A percentile compares a stretch with the other conserved stretches of the same genome.
Conservation (phyloP, 768 basidiomycete genomes). For the Leccinum boreale region DNA sequence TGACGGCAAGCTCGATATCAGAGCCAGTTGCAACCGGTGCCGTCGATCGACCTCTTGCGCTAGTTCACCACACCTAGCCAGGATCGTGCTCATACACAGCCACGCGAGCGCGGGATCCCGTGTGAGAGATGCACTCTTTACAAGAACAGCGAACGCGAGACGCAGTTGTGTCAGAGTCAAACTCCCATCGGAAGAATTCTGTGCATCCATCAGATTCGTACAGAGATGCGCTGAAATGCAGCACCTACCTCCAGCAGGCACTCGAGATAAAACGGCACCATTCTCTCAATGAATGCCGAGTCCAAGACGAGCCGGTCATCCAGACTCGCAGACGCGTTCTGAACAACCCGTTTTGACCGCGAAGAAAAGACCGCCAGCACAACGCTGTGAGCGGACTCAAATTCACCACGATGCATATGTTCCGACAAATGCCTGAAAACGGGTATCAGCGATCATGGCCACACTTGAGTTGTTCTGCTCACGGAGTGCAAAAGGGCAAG, state of each 20-base stretch:
- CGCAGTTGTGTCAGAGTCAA: slow-evolving; percentile 65
- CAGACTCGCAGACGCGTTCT: slow-evolving; percentile 4
- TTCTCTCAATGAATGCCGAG: slow-evolving; percentile 44
- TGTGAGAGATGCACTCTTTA: slow-evolving; percentile 51
- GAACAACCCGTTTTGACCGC: slow-evolving; percentile 40
- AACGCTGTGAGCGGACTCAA: slow-evolving; percentile 84
- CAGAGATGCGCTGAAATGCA: not conserved
- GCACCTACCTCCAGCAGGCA: slow-evolving; percentile 65
- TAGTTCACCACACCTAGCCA: slow-evolving; percentile 41
- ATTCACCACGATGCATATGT: slow-evolving; percentile 64
- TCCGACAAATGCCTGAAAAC: slow-evolving; percentile 55
- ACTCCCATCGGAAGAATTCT: slow-evolving; percentile 64
- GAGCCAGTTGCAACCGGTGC: slow-evolving; percentile 60
- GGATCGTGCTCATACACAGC: slow-evolving; percentile 60
- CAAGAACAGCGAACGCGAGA: slow-evolving; percentile 71
- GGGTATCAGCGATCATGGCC: not conserved
- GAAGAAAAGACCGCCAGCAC: slow-evolving; percentile 71
- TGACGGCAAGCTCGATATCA: slow-evolving; percentile 64
- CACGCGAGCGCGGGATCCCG: slow-evolving; percentile 53
- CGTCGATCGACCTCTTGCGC: slow-evolving; percentile 21
- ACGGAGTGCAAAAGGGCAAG: slow-evolving; percentile 66
- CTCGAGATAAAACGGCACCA: slow-evolving; percentile 72
- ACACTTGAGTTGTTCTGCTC: slow-evolving; percentile 25
- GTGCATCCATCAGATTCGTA: not conserved
- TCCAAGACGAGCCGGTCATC: slow-evolving; percentile 18